Conservation (phyloP, 139 green algal genomes). For the Nannochloris sp. region DNA sequence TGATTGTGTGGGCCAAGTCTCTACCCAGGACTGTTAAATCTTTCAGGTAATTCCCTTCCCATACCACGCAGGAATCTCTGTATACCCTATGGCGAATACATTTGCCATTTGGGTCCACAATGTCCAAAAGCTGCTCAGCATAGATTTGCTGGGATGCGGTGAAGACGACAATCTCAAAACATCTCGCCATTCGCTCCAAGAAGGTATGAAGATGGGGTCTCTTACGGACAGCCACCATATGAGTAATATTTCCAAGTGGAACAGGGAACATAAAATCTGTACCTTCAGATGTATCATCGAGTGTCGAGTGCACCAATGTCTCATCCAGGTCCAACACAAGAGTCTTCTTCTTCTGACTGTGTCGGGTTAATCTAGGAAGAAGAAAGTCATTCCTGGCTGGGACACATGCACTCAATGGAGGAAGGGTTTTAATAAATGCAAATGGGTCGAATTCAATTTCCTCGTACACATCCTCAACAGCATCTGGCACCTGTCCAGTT, state of each 20-base stretch:
- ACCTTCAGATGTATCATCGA: slow-evolving; percentile 35
- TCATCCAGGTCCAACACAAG: slow-evolving; percentile 95
- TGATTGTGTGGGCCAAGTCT: slow-evolving; percentile 77
- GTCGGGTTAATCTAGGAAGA: slow-evolving; percentile 35
- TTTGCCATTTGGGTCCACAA: slow-evolving; percentile 55
- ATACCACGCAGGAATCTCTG: slow-evolving; percentile 83
- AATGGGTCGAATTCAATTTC: slow-evolving; percentile 71
- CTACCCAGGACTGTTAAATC: slow-evolving; percentile 70
- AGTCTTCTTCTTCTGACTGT: slow-evolving; percentile 38
- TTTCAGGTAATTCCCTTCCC: slow-evolving; percentile 94
- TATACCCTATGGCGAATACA: slow-evolving; percentile 84
- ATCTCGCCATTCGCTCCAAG: slow-evolving; percentile 47
- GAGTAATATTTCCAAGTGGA: slow-evolving; percentile 57
- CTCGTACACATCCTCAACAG: slow-evolving; percentile 20
- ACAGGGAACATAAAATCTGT: slow-evolving; percentile 73
- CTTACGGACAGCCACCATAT: slow-evolving; percentile 57
- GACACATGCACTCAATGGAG: slow-evolving; percentile 38
- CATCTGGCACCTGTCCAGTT: slow-evolving; percentile 9
- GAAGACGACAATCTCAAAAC: slow-evolving; percentile 78
- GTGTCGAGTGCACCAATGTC: slow-evolving; percentile 88
- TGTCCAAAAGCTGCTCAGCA: slow-evolving; percentile 72
- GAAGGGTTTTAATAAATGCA: slow-evolving; percentile 66
- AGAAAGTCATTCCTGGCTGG: slow-evolving; percentile 21
- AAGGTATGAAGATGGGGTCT: slow-evolving; percentile 64
- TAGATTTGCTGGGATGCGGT: slow-evolving; percentile 69